Percentiles rank a stretch among this genome's conserved stretches.
Evolutionary conservation across 495 filamentous ascomycete species (phyloP).

Genomic region (Neurospora pannonica): DNA sequence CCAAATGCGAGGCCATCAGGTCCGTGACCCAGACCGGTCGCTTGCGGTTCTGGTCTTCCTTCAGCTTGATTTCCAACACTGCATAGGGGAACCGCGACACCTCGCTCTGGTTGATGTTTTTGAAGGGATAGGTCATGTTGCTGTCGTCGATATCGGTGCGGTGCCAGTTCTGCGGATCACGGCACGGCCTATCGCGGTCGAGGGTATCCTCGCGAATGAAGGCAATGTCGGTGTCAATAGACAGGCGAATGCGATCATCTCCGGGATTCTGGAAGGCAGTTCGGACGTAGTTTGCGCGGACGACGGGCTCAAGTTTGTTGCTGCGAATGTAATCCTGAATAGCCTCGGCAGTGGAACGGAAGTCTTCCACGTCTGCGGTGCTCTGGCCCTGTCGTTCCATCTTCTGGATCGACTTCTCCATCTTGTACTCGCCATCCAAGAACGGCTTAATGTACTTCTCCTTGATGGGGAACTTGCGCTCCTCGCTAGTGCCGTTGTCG

Average conservation of each 20-base stretch:
- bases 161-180: constrained; percentile 84
- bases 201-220: constrained; percentile 88
- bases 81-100: constrained; percentile 87
- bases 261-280: constrained; percentile 95
- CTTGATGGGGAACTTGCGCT: constrained; percentile 76
- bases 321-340: constrained; percentile 74
- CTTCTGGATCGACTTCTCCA: constrained; percentile 84
- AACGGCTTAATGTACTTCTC: constrained; percentile 89
- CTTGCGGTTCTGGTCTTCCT: constrained; percentile 52
- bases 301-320: constrained; percentile 68
- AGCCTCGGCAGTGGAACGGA: constrained; percentile 62
- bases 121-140: constrained; percentile 80
- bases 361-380: constrained; percentile 52
- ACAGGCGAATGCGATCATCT: constrained; percentile 82
- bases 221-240: constrained; percentile 84
- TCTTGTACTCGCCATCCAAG: constrained; percentile 75
- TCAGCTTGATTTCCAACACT: constrained; percentile 85
- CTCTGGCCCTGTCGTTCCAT: constrained; percentile 58
- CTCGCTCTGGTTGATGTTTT: constrained; percentile 75
- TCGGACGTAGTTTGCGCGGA: constrained; percentile 87
- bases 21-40: constrained; percentile 81
- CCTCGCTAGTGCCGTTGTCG: constrained; percentile 62
- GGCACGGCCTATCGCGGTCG: constrained; percentile 74
- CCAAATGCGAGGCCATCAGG: constrained; percentile 81
- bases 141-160: constrained; percentile 76